These are phyloP conservation scores for Heliosperma pusillum DNA, from an alignment of 148 eudicot species.

Conservation along the genomic window DNA sequence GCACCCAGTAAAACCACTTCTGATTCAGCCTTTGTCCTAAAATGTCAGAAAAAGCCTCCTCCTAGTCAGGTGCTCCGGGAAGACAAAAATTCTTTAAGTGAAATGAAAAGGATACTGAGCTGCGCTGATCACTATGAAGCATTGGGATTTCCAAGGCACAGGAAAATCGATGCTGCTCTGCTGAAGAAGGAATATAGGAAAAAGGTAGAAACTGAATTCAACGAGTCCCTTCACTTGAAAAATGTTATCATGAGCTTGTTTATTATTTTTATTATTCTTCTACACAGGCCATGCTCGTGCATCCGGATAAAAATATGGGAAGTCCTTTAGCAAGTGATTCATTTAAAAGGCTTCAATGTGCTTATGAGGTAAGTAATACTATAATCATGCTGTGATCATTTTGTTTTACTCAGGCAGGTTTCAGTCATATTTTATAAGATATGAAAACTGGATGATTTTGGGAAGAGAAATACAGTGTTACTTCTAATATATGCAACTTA, in stretches of 20 bases:
- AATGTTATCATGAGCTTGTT: neutral
- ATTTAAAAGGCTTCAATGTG: constrained; percentile 98
- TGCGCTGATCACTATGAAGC: constrained; percentile 85
- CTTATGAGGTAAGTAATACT: constrained; percentile 67
- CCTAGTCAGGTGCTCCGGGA: constrained; percentile 60
- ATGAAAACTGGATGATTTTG: constrained; percentile 1
- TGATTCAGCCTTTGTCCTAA: constrained; percentile 33
- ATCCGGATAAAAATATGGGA: constrained; percentile 99
- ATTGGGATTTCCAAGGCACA: constrained; percentile 68
- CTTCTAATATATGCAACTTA: constrained; percentile 11
- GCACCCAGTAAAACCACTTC: constrained; percentile 19
- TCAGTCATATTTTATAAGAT: neutral
- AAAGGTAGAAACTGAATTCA: constrained; percentile 44
- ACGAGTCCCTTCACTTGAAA: neutral
- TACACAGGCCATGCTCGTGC: constrained; percentile 97
- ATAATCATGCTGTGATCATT: neutral
- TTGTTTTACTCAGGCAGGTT: neutral
- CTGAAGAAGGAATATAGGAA: constrained; percentile 92
- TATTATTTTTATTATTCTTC: neutral
- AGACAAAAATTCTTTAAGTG: constrained; percentile 55
- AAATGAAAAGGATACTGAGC: constrained; percentile 78
- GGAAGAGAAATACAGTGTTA: neutral
- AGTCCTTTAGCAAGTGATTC: constrained; percentile 92
- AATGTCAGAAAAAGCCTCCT: constrained; percentile 51
- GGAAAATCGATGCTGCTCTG: constrained; percentile 57